Conservation (phyloP, 129 eudicot genomes). For the Sambucus nigra region DNA sequence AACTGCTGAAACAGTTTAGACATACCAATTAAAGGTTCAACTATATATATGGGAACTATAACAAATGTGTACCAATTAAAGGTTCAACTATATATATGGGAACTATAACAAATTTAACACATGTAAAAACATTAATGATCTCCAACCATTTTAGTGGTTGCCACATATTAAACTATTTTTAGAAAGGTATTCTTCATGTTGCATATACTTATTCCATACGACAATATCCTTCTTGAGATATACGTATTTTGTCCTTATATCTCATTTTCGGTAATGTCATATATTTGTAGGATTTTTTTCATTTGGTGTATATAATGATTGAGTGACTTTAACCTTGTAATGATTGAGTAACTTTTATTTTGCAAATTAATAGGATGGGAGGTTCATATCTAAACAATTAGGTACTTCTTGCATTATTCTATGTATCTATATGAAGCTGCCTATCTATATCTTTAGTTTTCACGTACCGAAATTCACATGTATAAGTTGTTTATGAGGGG, state of each 20-base stretch:
- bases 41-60: background rate
- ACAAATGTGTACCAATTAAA: too few relatives aligned
- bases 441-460: too few relatives aligned
- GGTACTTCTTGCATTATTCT: too few relatives aligned
- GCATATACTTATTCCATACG: background rate
- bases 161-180: background rate
- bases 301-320: conserved; percentile 7
- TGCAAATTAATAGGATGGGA: conserved; percentile 80
- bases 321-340: conserved; percentile 32
- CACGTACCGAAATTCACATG: too few relatives aligned
- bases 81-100: too few relatives aligned
- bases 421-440: too few relatives aligned
- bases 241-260: background rate
- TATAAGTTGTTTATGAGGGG: too few relatives aligned
- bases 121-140: background rate
- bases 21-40: too few relatives aligned
- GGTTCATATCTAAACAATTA: conserved; percentile 94
- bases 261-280: background rate
- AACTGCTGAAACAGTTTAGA: too few relatives aligned
- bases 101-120: background rate
- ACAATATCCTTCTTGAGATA: background rate
- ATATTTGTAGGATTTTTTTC: conserved; percentile 2
- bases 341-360: too few relatives aligned
- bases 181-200: background rate
- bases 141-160: background rate